Evolutionary conservation across 495 filamentous ascomycete species (phyloP), one percentile per base, ranked within the genome.

Genomic region (Lentithecium fluviatile): DNA sequence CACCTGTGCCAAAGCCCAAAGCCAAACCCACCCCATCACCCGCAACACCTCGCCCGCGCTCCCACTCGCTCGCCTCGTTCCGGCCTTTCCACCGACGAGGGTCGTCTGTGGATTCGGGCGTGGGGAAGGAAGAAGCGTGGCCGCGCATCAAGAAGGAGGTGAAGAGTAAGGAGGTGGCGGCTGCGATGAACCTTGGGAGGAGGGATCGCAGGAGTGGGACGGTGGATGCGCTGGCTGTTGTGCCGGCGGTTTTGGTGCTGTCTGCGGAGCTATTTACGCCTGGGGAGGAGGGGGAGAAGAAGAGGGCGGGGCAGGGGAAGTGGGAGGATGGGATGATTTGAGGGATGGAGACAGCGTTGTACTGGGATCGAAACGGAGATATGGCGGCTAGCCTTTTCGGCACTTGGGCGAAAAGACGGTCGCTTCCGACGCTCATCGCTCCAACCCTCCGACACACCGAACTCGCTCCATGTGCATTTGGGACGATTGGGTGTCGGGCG

Each of bases 201-300:
- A 32, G 53, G 19, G 32, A 34, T 37, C 38, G 21, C 5, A 29
- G 60, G 38, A 56, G 17, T 12, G 45, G 47, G 29, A 63, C 60
- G 5, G 29, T 63, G 0, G 60, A 52, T 20, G 60, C 60, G 38
- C 45, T 62, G 13, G 60, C 60, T 2, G 26, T 63, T 10, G 47
- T 57, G 13, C 60, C 60, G 17, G 38, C 60, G 1, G 52, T 63
- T 32, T 34, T 63, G 25, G 45, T 63, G 45, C 37, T 63, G 45
- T 45, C 37, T 10, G 53, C 60, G 6, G 60, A 63, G 53, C 20
- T 63, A 34, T 63, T 63, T 34, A 63, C 60, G 26, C 60, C 60
- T 1, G 45, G 58, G 25, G 37, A 60, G 24, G 48, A 40, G 15
- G 25, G 45, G 55, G 20, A 23, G 32, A 29, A 24, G 54, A 20